These are phyloP conservation scores for Terana coerulea DNA, from an alignment of 768 basidiomycete species.

Conservation along the genomic window DNA sequence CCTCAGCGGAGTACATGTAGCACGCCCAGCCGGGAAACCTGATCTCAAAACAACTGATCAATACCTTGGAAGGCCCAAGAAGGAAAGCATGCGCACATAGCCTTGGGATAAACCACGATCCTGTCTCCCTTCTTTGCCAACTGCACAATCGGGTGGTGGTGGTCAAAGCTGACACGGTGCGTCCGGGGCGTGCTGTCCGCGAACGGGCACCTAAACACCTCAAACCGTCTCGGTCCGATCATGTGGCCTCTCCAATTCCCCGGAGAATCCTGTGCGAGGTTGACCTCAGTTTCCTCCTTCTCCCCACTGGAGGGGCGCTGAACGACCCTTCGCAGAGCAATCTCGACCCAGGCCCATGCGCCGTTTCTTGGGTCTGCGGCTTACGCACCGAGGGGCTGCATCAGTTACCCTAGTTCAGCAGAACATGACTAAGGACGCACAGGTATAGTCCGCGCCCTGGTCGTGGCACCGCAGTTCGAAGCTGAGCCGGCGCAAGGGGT, in stretches of 20 bases:
- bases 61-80: not conserved
- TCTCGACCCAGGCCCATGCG: not conserved
- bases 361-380: not conserved
- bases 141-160: not conserved
- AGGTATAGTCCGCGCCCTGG: not conserved
- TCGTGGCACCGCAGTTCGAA: slow-evolving; percentile 1
- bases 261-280: not conserved
- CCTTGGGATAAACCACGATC: not conserved
- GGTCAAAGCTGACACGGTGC: not conserved
- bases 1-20: not conserved
- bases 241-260: not conserved
- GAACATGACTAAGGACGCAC: no score
- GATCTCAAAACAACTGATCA: not conserved
- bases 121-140: not conserved
- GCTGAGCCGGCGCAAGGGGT: not conserved
- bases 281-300: not conserved
- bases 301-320: not conserved
- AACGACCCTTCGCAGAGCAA: not conserved
- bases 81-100: not conserved
- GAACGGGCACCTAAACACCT: not conserved
- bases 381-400: not conserved
- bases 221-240: not conserved
- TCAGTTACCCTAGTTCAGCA: no score
- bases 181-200: not conserved
- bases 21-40: slow-evolving; percentile 2